Conservation (phyloP, 2,329 filamentous ascomycete genomes). For the Hypoxylon sp. region DNA sequence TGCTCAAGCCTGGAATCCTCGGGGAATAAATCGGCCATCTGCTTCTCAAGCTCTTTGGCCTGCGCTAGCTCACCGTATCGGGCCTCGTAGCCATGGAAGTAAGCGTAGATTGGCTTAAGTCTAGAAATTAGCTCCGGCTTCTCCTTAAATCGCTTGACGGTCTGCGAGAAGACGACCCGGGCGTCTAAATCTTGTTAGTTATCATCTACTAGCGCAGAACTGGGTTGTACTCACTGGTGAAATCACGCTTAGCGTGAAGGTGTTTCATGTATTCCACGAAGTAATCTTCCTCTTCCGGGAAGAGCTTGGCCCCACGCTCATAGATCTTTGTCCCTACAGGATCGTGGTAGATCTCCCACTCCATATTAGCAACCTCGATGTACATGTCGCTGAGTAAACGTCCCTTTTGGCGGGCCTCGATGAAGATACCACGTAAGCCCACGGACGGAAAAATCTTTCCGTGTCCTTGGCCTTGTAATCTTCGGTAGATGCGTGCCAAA, state of each 20-base stretch:
- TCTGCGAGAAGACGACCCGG: conserved; percentile 93
- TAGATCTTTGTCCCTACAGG: conserved; percentile 93
- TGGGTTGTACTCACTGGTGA: conserved; percentile 75
- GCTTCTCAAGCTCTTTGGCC: conserved; percentile 87
- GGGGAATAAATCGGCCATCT: conserved; percentile 94
- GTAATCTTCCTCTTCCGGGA: conserved; percentile 92
- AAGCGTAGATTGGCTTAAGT: conserved; percentile 85
- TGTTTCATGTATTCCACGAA: conserved; percentile 97
- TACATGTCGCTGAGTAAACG: conserved; percentile 95
- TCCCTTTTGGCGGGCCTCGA: conserved; percentile 85
- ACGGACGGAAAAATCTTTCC: conserved; percentile 61
- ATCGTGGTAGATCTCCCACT: conserved; percentile 96
- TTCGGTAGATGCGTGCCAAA: conserved; percentile 90
- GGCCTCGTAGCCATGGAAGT: conserved; percentile 95
- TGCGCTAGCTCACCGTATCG: conserved; percentile 92
- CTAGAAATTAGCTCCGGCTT: conserved; percentile 78
- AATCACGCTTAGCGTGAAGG: conserved; percentile 88
- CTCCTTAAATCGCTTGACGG: conserved; percentile 80
- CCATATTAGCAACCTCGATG: conserved; percentile 89
- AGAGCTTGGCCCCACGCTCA: conserved; percentile 90
- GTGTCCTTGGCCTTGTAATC: conserved; percentile 83
- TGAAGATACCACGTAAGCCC: conserved; percentile 88
- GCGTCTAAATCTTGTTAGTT: conserved; percentile 70
- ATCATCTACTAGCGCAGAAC: too few species aligned
- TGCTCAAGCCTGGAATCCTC: conserved; percentile 79